phyloP scores from a whole-genome alignment of 2,329 filamentous ascomycete species.

The Arachnomyces sp. region DNA sequence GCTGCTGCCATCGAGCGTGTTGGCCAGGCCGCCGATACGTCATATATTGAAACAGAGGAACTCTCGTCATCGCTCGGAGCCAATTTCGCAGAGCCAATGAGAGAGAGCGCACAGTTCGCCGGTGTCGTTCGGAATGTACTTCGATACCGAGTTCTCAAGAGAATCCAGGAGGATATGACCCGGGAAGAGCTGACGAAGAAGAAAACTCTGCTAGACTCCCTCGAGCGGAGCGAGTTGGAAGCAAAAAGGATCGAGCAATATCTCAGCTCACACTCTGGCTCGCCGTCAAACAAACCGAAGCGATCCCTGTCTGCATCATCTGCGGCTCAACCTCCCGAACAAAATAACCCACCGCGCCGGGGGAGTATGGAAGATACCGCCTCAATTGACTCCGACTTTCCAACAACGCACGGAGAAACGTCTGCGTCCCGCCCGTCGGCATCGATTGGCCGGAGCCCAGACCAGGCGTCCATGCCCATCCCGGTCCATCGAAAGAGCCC shows the following conservation, averaged over 20 bases:
- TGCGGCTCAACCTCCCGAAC: constrained; percentile 32
- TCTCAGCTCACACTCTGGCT: constrained; percentile 57
- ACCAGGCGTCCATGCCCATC: constrained; percentile 20
- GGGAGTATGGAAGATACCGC: constrained; percentile 66
- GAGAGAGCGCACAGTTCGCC: constrained; percentile 94
- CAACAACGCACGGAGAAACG: constrained; percentile 72
- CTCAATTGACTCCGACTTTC: constrained; percentile 93
- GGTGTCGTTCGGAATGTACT: constrained; percentile 85
- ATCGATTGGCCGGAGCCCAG: constrained; percentile 58
- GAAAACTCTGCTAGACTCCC: constrained; percentile 66
- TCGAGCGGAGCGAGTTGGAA: constrained; percentile 91
- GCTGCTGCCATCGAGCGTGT: constrained; percentile 89
- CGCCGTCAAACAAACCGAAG: constrained; percentile 47
- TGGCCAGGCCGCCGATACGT: constrained; percentile 89
- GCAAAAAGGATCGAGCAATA: constrained; percentile 92
- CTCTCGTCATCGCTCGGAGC: constrained; percentile 80
- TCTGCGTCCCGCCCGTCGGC: constrained; percentile 58
- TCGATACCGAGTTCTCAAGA: constrained; percentile 82
- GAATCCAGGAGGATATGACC: constrained; percentile 96
- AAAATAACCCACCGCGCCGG: constrained; percentile 44
- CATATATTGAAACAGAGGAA: constrained; percentile 92
- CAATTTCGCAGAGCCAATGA: constrained; percentile 94
- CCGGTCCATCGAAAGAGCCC: constrained; percentile 68
- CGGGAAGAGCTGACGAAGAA: constrained; percentile 89
- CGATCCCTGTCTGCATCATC: constrained; percentile 58